Evolutionary conservation across 805 yeast species (phyloP).

Genomic region (Metschnikowia amazonensis): DNA sequence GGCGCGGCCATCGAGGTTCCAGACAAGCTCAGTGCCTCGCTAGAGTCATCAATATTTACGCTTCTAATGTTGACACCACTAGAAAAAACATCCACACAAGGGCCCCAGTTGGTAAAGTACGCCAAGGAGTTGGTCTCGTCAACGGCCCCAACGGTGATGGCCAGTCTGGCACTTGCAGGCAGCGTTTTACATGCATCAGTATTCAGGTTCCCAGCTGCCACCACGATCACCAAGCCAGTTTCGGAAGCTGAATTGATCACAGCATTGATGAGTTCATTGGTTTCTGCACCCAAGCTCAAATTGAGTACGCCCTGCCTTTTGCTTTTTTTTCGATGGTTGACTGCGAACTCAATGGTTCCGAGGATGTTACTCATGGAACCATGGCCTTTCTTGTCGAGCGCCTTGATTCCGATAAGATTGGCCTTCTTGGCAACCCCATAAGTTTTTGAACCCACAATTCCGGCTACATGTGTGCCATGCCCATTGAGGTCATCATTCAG

Average conservation of each 20-base stretch:
- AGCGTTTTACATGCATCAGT: conserved; percentile 78
- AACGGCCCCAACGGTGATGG: conserved; percentile 84
- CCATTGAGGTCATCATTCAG: conserved; percentile 41
- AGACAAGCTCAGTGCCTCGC: conserved; percentile 13
- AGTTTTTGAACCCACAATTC: conserved; percentile 47
- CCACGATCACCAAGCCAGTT: conserved; percentile 68
- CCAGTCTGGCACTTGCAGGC: conserved; percentile 74
- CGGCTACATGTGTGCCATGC: conserved; percentile 59
- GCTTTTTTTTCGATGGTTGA: conserved; percentile 46
- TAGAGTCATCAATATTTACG: conserved; percentile 35
- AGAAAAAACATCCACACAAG: conserved; percentile 84
- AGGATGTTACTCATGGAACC: conserved; percentile 68
- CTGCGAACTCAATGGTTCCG: conserved; percentile 64
- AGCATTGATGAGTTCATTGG: conserved; percentile 60
- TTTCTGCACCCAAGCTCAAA: conserved; percentile 73
- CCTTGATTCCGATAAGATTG: conserved; percentile 61
- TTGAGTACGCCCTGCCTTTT: conserved; percentile 60
- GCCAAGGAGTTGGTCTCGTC: conserved; percentile 69
- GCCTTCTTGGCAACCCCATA: conserved; percentile 49
- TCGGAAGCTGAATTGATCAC: conserved; percentile 75
- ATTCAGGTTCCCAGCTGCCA: conserved; percentile 85
- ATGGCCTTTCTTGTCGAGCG: conserved; percentile 61
- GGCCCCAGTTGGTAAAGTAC: conserved; percentile 85
- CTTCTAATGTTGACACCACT: conserved; percentile 71
- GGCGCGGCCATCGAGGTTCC: conserved; percentile 21